Evolutionary conservation across 352 stramenopile genomes (phyloP).

Genomic region (Hyphochytrium catenoides): DNA sequence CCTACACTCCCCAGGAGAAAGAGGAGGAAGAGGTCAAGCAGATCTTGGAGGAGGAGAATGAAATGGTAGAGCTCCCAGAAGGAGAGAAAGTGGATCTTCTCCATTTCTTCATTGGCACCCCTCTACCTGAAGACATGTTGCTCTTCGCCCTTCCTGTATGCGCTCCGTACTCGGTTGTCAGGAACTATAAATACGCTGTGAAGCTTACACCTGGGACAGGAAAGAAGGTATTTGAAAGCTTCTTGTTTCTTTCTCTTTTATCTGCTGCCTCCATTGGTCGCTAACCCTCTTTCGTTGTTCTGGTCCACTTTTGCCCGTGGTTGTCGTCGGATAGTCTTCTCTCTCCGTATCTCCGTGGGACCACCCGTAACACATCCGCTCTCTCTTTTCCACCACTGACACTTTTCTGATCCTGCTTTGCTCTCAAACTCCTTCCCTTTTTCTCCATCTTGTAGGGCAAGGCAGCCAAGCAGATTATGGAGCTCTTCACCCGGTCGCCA

Average conservation of each 20-base stretch:
- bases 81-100: conserved; percentile 47
- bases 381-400: no score
- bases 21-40: conserved; percentile 21
- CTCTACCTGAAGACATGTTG: conserved; percentile 47
- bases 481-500: conserved; percentile 2
- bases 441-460: conserved; percentile 35
- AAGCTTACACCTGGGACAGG: conserved; percentile 62
- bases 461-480: conserved; percentile 14
- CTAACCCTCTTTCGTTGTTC: conserved; percentile 56
- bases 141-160: conserved; percentile 72
- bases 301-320: conserved; percentile 52
- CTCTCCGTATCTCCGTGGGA: no score
- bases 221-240: no score
- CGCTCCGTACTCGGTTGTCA: conserved; percentile 53
- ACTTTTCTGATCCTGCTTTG: no score
- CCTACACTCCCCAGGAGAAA: no score
- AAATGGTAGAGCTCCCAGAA: conserved; percentile 16
- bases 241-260: no score
- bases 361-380: no score
- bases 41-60: conserved; percentile 49
- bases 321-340: no score
- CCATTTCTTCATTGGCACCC: conserved; percentile 48
- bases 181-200: conserved; percentile 73
- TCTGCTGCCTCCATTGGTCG: no score
- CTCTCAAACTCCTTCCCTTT: no score